phyloP scores from a whole-genome alignment of 352 stramenopile species.

The Globisporangium spiculum region DNA sequence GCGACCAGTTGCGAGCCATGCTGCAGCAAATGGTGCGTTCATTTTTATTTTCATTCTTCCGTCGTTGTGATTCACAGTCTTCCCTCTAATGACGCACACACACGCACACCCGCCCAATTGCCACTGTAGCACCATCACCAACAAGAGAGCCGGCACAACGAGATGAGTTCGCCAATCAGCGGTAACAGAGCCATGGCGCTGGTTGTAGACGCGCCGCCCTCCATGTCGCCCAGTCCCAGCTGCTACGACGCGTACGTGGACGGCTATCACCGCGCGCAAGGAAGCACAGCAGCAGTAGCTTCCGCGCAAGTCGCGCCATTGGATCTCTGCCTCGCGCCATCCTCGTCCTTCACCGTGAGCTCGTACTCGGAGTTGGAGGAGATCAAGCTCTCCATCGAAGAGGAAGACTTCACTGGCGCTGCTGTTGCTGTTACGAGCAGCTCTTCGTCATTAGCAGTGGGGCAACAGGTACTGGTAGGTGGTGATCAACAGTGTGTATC shows the following conservation, averaged over 20 bases:
- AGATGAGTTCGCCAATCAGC: neutral
- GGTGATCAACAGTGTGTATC: neutral
- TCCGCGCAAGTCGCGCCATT: neutral
- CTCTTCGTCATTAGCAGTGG: neutral
- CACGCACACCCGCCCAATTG: no score
- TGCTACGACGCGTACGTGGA: conserved; percentile 34
- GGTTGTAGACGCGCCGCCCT: neutral
- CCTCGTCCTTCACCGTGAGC: conserved; percentile 15
- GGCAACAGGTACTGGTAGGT: neutral
- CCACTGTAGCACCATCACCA: neutral
- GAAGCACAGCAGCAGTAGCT: neutral
- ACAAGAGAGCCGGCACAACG: neutral
- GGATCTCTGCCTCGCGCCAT: neutral
- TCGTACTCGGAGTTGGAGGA: conserved; percentile 12
- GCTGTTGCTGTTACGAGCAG: neutral
- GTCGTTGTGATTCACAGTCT: neutral
- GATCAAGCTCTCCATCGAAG: conserved; percentile 9
- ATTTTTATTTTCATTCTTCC: neutral
- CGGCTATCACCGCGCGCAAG: conserved; percentile 26
- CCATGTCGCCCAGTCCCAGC: conserved; percentile 26
- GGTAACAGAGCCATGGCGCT: neutral
- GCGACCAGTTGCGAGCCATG: conserved; percentile 29
- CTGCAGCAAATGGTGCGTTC: conserved; percentile 9
- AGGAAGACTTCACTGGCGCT: neutral
- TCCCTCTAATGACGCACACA: neutral